A percentile compares a stretch with the other conserved stretches of the same genome.
Conservation (phyloP, 176 grass and related monocot species). For the Coix lacrymajobi region DNA sequence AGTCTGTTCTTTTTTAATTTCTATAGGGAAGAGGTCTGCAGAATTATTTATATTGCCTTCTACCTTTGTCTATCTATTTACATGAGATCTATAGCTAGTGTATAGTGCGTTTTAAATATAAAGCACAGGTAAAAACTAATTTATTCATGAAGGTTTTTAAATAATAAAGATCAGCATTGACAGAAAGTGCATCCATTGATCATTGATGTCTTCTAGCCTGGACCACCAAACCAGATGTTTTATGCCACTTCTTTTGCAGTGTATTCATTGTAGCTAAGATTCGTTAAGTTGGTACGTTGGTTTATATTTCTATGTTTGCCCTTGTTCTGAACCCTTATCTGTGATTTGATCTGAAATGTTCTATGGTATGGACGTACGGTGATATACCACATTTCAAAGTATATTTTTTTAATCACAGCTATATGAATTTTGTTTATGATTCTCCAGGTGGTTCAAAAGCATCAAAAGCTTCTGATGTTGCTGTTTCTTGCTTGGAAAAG, state of each 20-base stretch:
- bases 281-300: neutral
- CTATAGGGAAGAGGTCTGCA: neutral
- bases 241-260: neutral
- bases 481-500: slow-evolving; percentile 78
- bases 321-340: neutral
- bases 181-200: neutral
- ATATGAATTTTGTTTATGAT: slow-evolving; percentile 9
- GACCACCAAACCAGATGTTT: neutral
- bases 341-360: neutral
- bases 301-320: neutral
- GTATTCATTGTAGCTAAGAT: neutral
- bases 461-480: slow-evolving; percentile 69
- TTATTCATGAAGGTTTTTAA: neutral
- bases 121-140: neutral
- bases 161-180: neutral
- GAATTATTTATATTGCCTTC: neutral
- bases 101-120: neutral
- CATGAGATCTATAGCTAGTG: neutral
- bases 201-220: neutral
- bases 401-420: neutral
- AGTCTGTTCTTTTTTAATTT: neutral
- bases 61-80: neutral
- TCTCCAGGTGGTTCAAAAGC: slow-evolving; percentile 58
- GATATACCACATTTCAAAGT: neutral
- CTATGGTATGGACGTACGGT: neutral